A percentile compares a stretch with the other conserved stretches of the same genome.
Evolutionary conservation across 345 rosid species (phyloP).

Genomic region (Eucalyptus globulus): DNA sequence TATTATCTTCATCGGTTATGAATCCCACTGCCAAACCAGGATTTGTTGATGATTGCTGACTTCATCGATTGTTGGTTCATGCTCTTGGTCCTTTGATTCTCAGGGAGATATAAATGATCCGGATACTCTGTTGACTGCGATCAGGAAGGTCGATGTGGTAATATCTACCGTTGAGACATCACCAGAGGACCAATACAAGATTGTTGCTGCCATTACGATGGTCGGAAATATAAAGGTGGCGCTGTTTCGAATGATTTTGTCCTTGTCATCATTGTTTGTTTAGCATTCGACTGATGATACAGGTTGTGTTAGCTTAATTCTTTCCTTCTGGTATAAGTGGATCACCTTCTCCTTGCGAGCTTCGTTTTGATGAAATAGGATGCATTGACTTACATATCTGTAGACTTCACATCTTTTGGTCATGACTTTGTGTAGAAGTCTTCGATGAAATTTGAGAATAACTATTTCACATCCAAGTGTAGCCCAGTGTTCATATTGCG

Average conservation of each 20-base stretch:
- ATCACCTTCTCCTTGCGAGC: background rate
- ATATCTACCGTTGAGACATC: background rate
- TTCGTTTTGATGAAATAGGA: background rate
- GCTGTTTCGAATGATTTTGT: background rate
- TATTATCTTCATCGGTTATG: background rate
- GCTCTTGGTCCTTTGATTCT: background rate
- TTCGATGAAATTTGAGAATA: background rate
- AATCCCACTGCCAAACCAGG: background rate
- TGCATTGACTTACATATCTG: background rate
- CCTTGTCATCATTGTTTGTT: background rate
- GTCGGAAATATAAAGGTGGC: background rate
- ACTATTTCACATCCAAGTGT: background rate
- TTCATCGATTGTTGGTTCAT: background rate
- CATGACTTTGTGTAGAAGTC: background rate
- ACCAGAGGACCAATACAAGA: background rate
- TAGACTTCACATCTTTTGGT: background rate
- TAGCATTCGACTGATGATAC: background rate
- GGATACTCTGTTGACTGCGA: background rate
- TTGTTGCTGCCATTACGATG: background rate
- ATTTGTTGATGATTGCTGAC: background rate
- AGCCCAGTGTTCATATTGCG: background rate
- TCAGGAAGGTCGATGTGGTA: background rate
- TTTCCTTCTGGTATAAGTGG: background rate
- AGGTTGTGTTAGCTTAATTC: background rate
- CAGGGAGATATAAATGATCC: background rate